These are phyloP conservation scores for Primulina huaijiensis DNA, from an alignment of 257 asterid species.

Conservation along the genomic window DNA sequence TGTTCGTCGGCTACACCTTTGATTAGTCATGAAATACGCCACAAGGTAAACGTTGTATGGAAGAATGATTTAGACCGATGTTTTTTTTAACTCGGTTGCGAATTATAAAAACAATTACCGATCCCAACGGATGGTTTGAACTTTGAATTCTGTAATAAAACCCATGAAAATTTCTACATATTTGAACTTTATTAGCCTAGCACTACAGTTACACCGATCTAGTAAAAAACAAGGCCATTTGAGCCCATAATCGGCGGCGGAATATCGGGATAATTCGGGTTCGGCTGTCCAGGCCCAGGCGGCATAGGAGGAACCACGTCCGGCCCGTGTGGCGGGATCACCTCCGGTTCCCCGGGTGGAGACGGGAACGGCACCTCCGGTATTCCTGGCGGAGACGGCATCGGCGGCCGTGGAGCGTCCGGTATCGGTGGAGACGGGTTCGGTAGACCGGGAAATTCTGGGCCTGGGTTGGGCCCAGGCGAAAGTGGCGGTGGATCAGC, in stretches of 20 bases:
- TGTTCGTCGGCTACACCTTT: too few species aligned
- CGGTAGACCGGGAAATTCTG: conserved; percentile 47
- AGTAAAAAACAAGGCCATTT: conserved; percentile 30
- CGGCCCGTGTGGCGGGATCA: conserved; percentile 52
- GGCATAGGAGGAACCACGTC: conserved; percentile 32
- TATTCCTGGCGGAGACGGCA: conserved; percentile 36
- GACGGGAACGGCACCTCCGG: conserved; percentile 55
- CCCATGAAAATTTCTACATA: too few species aligned
- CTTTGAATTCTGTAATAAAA: too few species aligned
- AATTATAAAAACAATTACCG: too few species aligned
- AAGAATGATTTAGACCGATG: too few species aligned
- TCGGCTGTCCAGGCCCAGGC: conserved; percentile 32
- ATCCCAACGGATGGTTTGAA: too few species aligned
- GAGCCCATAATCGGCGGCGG: conserved; percentile 37
- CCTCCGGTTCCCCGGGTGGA: conserved; percentile 43
- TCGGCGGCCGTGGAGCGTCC: conserved; percentile 40
- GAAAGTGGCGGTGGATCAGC: conserved; percentile 43
- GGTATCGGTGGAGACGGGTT: conserved; percentile 43
- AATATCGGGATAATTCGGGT: conserved; percentile 28
- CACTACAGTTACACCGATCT: background rate
- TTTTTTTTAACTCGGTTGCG: too few species aligned
- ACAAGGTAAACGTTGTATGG: too few species aligned
- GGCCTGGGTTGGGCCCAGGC: conserved; percentile 36
- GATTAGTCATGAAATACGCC: too few species aligned
- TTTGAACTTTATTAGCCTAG: too few species aligned